Percentiles rank a stretch among this genome's conserved stretches.
phyloP scores from a whole-genome alignment of 2,329 filamentous ascomycete species.

The Penicillium palitans region DNA sequence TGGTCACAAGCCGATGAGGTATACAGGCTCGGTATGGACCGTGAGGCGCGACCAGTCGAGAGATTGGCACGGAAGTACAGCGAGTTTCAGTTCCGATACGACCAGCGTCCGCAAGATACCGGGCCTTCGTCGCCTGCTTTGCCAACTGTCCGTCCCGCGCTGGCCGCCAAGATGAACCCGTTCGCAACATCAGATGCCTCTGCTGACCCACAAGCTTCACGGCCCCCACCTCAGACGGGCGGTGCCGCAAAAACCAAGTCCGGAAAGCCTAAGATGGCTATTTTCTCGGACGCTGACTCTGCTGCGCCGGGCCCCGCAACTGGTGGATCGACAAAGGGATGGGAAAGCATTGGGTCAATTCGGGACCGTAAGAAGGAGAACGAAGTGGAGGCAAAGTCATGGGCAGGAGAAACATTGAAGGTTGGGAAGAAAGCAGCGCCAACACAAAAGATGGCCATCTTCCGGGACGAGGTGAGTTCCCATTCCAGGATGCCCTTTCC shows the following conservation, averaged over 20 bases:
- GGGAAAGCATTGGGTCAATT: constrained; percentile 88
- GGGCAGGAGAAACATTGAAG: constrained; percentile 88
- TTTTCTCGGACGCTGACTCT: constrained; percentile 79
- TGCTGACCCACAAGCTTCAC: constrained; percentile 66
- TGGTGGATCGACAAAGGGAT: constrained; percentile 65
- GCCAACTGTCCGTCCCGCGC: constrained; percentile 75
- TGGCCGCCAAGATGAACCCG: constrained; percentile 83
- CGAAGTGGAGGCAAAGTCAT: constrained; percentile 77
- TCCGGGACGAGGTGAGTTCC: constrained; percentile 89
- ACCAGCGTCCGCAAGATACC: constrained; percentile 62
- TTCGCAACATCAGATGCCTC: constrained; percentile 61
- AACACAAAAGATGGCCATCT: constrained; percentile 81
- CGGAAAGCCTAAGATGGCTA: constrained; percentile 77
- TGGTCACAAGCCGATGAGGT: constrained; percentile 94
- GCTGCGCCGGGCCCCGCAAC: constrained; percentile 57
- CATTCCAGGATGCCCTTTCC: constrained; percentile 34
- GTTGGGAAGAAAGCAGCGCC: constrained; percentile 78
- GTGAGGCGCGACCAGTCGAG: constrained; percentile 78
- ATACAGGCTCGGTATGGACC: constrained; percentile 84
- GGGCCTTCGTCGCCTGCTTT: constrained; percentile 85
- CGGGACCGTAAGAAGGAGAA: constrained; percentile 95
- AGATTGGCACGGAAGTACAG: constrained; percentile 84
- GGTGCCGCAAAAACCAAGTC: constrained; percentile 59
- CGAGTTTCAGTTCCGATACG: constrained; percentile 81
- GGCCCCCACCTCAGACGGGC: constrained; percentile 50